These are phyloP conservation scores for Penicillium samsonianum DNA, from an alignment of 495 filamentous ascomycete genomes.

Conservation along the genomic window DNA sequence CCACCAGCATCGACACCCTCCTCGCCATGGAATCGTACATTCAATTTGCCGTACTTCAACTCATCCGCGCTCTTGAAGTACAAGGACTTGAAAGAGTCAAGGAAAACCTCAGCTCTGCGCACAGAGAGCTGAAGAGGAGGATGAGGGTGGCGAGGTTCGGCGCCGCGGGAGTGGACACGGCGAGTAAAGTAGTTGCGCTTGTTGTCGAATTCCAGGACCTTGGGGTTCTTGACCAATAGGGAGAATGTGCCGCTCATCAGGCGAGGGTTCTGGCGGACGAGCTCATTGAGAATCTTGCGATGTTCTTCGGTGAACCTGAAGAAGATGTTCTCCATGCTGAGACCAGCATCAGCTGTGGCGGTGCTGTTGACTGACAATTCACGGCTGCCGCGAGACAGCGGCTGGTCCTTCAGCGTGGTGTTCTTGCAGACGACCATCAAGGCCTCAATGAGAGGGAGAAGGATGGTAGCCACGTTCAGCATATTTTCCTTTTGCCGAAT, in stretches of 20 bases:
- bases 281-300: conserved; percentile 95
- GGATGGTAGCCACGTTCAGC: conserved; percentile 93
- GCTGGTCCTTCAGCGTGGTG: conserved; percentile 73
- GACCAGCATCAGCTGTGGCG: conserved; percentile 66
- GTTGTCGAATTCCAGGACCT: conserved; percentile 98
- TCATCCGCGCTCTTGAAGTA: conserved; percentile 95
- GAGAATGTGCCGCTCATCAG: conserved; percentile 98
- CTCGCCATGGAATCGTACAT: conserved; percentile 95
- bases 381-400: conserved; percentile 58
- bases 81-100: conserved; percentile 94
- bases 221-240: conserved; percentile 94
- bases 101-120: conserved; percentile 93
- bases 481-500: conserved; percentile 91
- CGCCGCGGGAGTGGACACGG: conserved; percentile 75
- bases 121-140: conserved; percentile 85
- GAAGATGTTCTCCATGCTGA: conserved; percentile 86
- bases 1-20: conserved; percentile 98
- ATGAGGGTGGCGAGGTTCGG: conserved; percentile 64
- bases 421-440: conserved; percentile 99
- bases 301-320: conserved; percentile 99
- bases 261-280: conserved; percentile 93
- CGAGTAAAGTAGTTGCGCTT: conserved; percentile 99
- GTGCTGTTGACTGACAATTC: conserved; percentile 76
- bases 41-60: conserved; percentile 97
- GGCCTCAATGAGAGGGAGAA: conserved; percentile 90